Evolutionary conservation across 441 rosid species (phyloP), one percentile per base, ranked within the genome.

Genomic region (Adansonia grandidieri): DNA sequence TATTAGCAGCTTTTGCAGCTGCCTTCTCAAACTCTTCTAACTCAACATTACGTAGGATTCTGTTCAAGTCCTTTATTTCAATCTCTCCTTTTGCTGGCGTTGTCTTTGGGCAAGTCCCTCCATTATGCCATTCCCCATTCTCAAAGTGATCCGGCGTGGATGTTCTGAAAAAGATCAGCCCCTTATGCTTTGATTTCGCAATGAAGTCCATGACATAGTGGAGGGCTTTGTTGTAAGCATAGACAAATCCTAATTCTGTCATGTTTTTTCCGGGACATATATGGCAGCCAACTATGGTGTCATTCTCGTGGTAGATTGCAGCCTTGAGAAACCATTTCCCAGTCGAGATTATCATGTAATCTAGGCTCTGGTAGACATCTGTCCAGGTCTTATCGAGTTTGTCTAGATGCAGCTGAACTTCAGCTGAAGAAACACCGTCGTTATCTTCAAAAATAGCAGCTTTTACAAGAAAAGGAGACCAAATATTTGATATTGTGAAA

Each of bases 261-360:
- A 91, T 24, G 88, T 87, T 89, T 77, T 85, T 85, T 28, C 84
- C 87, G 0, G 93, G 87, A 78, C 99, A 96, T 69, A 81, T 69
- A 84, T 96, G 97, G 85, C 99, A 96, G 79, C 97, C 98, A 1
- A 91, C 79, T 0, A 78, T 65, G 1, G 87, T 88, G 50, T 82
- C 83, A 53, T 94, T 92, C 77, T 90, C 96, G n/a, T 96, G 88
- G 84, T 96, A 96, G 76, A 96, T 82, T 20, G 97, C 90, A 2
- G 94, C 82, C 85, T 94, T 94, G 20, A 94, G 93, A 81, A 87
- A 96, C 99, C 99, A 96, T 85, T 96, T 91, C 40, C 99, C 99
- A 0, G 97, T 91, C 4, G 98, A 96, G 78, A 96, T 84, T 50
- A 94, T 88, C 56, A 85, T 79, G 77, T 91, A 92, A 80, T 96